Conservation (phyloP, 441 rosid species). For the Brassica hybrid region DNA sequence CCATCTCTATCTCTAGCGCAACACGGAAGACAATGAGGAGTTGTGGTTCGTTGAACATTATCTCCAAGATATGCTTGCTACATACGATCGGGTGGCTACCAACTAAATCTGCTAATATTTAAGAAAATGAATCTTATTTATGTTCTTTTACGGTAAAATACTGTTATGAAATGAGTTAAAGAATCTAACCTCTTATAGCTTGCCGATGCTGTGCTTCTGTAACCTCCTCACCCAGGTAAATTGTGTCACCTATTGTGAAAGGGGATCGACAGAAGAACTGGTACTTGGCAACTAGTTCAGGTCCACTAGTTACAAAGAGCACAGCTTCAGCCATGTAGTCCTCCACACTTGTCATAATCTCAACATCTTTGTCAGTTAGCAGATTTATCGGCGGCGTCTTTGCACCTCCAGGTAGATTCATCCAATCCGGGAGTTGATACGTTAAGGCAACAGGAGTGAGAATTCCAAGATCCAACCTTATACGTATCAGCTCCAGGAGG, state of each 20-base stretch:
- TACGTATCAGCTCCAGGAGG: neutral
- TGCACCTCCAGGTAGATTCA: neutral
- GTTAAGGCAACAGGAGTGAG: neutral
- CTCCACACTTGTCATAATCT: neutral
- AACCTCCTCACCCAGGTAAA: neutral
- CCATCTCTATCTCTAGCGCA: too few species aligned
- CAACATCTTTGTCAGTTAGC: neutral
- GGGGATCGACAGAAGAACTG: neutral
- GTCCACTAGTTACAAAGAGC: neutral
- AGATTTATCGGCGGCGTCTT: neutral
- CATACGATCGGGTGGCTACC: too few species aligned
- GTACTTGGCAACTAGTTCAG: neutral
- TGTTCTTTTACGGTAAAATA: too few species aligned
- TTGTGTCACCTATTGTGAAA: neutral
- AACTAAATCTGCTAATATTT: too few species aligned
- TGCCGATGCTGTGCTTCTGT: neutral
- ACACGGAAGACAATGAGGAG: too few species aligned
- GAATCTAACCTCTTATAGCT: neutral
- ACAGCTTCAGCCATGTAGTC: neutral
- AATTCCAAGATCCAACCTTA: neutral
- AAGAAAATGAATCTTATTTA: too few species aligned
- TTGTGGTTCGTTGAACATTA: too few species aligned
- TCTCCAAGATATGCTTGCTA: too few species aligned
- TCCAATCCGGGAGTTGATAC: neutral
- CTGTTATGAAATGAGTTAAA: too few species aligned